Evolutionary conservation across 768 basidiomycete species (phyloP).

Genomic region (Daedaleopsis nitida): DNA sequence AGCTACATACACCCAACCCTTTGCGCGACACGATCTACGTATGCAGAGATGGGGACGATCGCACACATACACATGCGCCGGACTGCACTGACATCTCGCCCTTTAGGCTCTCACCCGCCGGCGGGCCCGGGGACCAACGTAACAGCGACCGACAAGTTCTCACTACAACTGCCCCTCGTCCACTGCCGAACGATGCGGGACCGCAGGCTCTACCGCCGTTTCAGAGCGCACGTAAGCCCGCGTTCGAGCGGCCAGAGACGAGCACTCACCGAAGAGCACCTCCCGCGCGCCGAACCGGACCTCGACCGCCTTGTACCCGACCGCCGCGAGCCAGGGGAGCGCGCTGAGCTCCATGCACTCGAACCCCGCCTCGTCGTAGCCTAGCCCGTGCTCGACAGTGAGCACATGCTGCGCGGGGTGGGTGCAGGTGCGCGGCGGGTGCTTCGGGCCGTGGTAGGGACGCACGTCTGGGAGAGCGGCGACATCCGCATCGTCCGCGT

Average conservation of each 20-base stretch:
- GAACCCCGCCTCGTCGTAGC: constrained; percentile 20
- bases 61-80: too few relatives aligned
- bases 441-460: not conserved
- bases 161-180: not conserved
- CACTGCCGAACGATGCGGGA: not conserved
- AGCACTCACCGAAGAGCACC: not conserved
- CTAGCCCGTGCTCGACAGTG: not conserved
- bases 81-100: not conserved
- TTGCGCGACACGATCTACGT: too few relatives aligned
- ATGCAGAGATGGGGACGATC: too few relatives aligned
- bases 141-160: not conserved
- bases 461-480: too few relatives aligned
- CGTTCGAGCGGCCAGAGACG: not conserved
- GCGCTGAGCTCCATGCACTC: constrained; percentile 24
- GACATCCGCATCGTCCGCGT: not conserved
- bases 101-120: not conserved
- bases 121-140: not conserved
- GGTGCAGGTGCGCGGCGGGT: constrained; percentile 19
- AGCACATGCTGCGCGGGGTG: constrained; percentile 13
- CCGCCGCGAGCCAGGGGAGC: constrained; percentile 22
- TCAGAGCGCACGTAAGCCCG: not conserved
- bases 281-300: not conserved
- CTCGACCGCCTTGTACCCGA: not conserved
- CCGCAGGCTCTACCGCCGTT: not conserved
- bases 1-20: too few relatives aligned